Evolutionary conservation across 2,329 filamentous ascomycete genomes (phyloP).

Genomic region (Tolypocladium pustulatum): DNA sequence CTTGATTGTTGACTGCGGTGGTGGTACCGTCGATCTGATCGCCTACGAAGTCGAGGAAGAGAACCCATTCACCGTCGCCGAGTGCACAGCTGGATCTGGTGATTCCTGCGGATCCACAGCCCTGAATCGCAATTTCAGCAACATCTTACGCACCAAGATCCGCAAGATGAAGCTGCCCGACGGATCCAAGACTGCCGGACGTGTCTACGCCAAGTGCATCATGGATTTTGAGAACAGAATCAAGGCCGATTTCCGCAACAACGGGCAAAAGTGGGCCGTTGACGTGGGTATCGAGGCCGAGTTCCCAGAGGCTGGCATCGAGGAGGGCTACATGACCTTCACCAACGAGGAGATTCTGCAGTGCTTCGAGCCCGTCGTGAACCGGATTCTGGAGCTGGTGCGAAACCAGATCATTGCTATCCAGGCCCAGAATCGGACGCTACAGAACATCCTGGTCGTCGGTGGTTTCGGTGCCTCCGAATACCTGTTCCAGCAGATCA

Average conservation of each 20-base stretch:
- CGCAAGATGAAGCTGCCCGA: conserved; percentile 98
- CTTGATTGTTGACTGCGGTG: conserved; percentile 94
- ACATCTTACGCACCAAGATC: conserved; percentile 94
- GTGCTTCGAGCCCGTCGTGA: conserved; percentile 97
- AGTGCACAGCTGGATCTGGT: conserved; percentile 93
- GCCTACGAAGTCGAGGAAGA: conserved; percentile 98
- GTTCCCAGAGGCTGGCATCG: conserved; percentile 93
- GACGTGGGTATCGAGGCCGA: conserved; percentile 98
- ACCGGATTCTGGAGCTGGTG: conserved; percentile 90
- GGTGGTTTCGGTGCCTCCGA: conserved; percentile 97
- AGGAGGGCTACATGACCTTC: conserved; percentile 99
- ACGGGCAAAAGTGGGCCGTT: conserved; percentile 97
- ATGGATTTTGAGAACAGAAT: conserved; percentile 99
- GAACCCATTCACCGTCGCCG: conserved; percentile 89
- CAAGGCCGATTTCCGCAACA: conserved; percentile 99
- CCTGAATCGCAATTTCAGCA: conserved; percentile 95
- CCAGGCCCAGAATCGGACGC: conserved; percentile 84
- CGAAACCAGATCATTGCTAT: conserved; percentile 98
- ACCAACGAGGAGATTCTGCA: conserved; percentile 98
- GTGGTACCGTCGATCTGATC: conserved; percentile 97
- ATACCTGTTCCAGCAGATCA: conserved; percentile 99
- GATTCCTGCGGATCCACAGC: conserved; percentile 98
- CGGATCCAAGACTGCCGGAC: conserved; percentile 92
- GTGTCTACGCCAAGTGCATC: conserved; percentile 98
- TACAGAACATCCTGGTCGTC: conserved; percentile 95